Base-by-base conservation (phyloP, 75 land plant genomes). In the Cunninghamia lanceolata region DNA sequence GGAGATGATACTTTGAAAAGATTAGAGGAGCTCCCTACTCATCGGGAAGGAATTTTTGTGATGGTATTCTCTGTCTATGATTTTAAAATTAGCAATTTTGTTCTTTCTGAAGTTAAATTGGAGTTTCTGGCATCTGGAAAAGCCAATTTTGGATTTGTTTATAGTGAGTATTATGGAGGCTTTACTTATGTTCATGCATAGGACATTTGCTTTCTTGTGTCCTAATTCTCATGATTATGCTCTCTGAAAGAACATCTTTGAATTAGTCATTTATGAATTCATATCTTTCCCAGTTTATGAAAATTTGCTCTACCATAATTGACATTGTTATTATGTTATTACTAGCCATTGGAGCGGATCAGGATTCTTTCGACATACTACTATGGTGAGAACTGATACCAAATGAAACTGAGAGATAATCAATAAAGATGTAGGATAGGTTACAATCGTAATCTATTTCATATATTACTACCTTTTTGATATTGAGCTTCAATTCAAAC, bases 11-110 rank as follows among this genome's bases (percentile, higher is more conserved):
- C 97, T 45, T 83, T 98, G 45, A 91, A 85, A 86, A 93, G 89
- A 89, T 92, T 98, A 70, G 99, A 98, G 90, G 89, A 95, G 85
- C 85, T 98, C 50, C 97, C 97, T 77, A 98, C 99, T 79, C 98
- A 92, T 43, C 87, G 84, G 13, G 99, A 98, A 87, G 99, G 99
- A 63, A 98, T 98, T 45, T 98, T 98, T 90, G 99, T 98, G 76
- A 98, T 98, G 99, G 99, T 98, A 92, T 34, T 76, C 32, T 80
- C 38, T 47, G 45, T 34, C 40, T 39, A 30, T 82, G 53, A 19
- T 54, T 75, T 36, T 73, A 52, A 19, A 38, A 83, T 35, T 83
- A 83, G 38, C 35, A 54, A 47, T 16, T 82, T 50, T 83, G 34
- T 19, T 7, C 25, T 15, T 36, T 30, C 30, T 83, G 84, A 83